Conservation (phyloP, 768 basidiomycete species). For the Lactarius indigo region DNA sequence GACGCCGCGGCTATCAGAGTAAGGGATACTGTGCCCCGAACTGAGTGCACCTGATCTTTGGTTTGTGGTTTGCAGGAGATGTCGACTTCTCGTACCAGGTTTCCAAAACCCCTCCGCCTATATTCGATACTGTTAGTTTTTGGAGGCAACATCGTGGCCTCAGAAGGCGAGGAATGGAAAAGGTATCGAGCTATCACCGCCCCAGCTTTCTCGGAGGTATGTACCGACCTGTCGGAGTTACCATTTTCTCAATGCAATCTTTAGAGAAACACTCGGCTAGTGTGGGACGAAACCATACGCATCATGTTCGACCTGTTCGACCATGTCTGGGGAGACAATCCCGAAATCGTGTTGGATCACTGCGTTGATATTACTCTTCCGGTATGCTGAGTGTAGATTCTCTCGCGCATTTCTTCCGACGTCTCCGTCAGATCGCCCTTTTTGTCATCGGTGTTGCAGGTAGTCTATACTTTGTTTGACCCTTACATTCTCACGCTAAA, state of each 20-base stretch:
- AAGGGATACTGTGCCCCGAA: not conserved
- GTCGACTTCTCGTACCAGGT: constrained; percentile 44
- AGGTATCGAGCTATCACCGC: constrained; percentile 58
- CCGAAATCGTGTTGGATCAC: constrained; percentile 43
- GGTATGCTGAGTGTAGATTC: constrained; percentile 32
- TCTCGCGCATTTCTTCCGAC: not conserved
- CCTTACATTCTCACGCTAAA: not conserved
- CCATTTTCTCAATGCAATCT: not conserved
- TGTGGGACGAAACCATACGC: constrained; percentile 37
- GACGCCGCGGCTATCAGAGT: constrained; percentile 21
- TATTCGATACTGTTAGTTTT: constrained; percentile 48
- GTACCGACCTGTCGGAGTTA: not conserved
- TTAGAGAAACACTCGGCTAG: constrained; percentile 38
- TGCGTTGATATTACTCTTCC: constrained; percentile 51
- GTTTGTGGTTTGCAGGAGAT: constrained; percentile 43
- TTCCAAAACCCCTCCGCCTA: constrained; percentile 51
- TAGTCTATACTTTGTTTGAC: not conserved
- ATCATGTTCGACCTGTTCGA: constrained; percentile 34
- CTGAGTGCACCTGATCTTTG: not conserved
- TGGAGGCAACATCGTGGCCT: constrained; percentile 60
- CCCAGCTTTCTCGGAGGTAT: constrained; percentile 63
- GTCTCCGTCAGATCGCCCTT: constrained; percentile 45
- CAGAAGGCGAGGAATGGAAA: constrained; percentile 65
- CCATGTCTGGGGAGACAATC: constrained; percentile 46
- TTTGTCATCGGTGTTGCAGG: constrained; percentile 54